Evolutionary conservation across 805 yeast genomes (phyloP).

Genomic region (Kazachstania kunashirensis): DNA sequence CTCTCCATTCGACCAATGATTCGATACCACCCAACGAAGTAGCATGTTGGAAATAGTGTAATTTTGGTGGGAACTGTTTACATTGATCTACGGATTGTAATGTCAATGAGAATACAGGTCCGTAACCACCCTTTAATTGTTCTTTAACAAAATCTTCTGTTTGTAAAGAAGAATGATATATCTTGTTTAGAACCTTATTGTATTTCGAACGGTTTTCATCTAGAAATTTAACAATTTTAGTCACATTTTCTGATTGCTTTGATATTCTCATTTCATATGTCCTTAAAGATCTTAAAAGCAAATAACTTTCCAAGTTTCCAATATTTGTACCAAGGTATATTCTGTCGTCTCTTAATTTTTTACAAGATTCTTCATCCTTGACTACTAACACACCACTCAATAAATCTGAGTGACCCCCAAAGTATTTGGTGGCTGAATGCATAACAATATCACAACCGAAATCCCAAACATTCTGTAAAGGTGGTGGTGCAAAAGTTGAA

Average conservation of each 20-base stretch:
- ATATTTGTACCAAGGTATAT: constrained; percentile 67
- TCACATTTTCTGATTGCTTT: constrained; percentile 56
- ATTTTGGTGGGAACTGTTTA: constrained; percentile 48
- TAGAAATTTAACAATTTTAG: constrained; percentile 50
- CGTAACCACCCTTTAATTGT: constrained; percentile 56
- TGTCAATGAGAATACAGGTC: constrained; percentile 70
- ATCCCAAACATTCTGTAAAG: constrained; percentile 68
- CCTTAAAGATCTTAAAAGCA: constrained; percentile 69
- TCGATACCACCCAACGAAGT: constrained; percentile 92
- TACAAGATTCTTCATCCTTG: constrained; percentile 40
- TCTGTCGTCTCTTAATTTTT: constrained; percentile 51
- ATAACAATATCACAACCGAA: constrained; percentile 82
- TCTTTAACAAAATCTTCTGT: constrained; percentile 52
- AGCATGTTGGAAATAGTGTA: constrained; percentile 76
- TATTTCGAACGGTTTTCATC: constrained; percentile 39
- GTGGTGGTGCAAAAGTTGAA: constrained; percentile 92
- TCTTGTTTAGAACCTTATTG: constrained; percentile 37
- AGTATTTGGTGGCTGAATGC: constrained; percentile 89
- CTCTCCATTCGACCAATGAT: constrained; percentile 85
- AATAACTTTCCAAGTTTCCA: constrained; percentile 65
- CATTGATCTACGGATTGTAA: constrained; percentile 47
- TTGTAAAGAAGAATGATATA: constrained; percentile 73
- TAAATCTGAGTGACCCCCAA: constrained; percentile 92
- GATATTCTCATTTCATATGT: constrained; percentile 65
- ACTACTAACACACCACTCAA: constrained; percentile 72